Percentiles rank a stretch among this genome's conserved stretches.
Evolutionary conservation across 805 yeast genomes (phyloP).

Genomic region (Zygotorulaspora sp.): DNA sequence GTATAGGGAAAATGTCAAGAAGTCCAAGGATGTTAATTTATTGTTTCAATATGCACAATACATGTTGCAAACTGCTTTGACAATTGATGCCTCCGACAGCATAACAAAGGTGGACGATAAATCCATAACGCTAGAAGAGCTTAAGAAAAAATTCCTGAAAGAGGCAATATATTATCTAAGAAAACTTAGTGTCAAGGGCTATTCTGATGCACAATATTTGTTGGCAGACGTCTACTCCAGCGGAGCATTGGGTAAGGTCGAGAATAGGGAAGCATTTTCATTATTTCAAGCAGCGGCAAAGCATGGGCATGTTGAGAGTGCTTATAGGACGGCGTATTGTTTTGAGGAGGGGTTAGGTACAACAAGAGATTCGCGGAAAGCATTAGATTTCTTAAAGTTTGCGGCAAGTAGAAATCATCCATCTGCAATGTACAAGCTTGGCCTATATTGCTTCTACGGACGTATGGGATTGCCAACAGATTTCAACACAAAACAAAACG

Average conservation of each 20-base stretch:
- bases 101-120: conserved; percentile 7
- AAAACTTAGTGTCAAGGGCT: conserved; percentile 72
- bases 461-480: conserved; percentile 75
- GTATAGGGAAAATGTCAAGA: conserved; percentile 80
- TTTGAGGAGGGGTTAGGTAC: conserved; percentile 94
- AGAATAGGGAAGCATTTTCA: conserved; percentile 67
- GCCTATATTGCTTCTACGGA: conserved; percentile 77
- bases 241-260: conserved; percentile 78
- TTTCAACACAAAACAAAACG: conserved; percentile 69
- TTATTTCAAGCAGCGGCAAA: conserved; percentile 89
- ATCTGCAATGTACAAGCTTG: conserved; percentile 93
- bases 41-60: conserved; percentile 88
- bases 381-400: conserved; percentile 72
- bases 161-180: conserved; percentile 73
- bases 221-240: conserved; percentile 86
- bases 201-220: conserved; percentile 84
- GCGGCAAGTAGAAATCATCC: conserved; percentile 93
- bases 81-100: conserved; percentile 39
- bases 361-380: conserved; percentile 79
- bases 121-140: conserved; percentile 24
- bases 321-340: conserved; percentile 87
- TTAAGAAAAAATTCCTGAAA: conserved; percentile 56
- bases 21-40: conserved; percentile 79
- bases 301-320: conserved; percentile 86
- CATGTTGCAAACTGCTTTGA: conserved; percentile 77